Evolutionary conservation across 257 asterid species (phyloP).

Genomic region (Solanum dulcamara): DNA sequence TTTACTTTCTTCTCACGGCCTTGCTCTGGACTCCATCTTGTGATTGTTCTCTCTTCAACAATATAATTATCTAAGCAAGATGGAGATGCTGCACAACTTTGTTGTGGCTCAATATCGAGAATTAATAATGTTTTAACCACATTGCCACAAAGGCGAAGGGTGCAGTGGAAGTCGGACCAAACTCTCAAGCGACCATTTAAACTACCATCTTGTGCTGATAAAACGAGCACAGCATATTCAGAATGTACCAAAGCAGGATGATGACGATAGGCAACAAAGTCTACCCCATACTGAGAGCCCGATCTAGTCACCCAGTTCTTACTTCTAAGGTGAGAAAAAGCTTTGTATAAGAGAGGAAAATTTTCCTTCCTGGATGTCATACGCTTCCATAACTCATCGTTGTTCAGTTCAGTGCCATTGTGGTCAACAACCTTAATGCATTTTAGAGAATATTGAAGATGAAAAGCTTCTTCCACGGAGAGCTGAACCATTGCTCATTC

Average conservation of each 20-base stretch:
- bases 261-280: conserved; percentile 72
- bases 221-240: conserved; percentile 63
- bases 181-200: conserved; percentile 42
- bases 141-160: conserved; percentile 70
- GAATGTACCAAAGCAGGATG: conserved; percentile 83
- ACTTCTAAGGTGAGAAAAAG: conserved; percentile 57
- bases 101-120: conserved; percentile 23
- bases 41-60: conserved; percentile 51
- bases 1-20: conserved; percentile 25
- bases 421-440: conserved; percentile 45
- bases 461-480: conserved; percentile 59
- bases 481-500: conserved; percentile 61
- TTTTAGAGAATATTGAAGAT: conserved; percentile 33
- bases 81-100: background rate
- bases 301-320: conserved; percentile 71
- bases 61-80: conserved; percentile 22
- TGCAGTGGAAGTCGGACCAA: conserved; percentile 77
- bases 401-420: conserved; percentile 10
- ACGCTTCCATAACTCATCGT: conserved; percentile 42
- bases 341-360: conserved; percentile 34
- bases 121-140: conserved; percentile 69
- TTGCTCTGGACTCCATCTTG: conserved; percentile 62
- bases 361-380: conserved; percentile 22
- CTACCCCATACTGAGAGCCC: conserved; percentile 68
- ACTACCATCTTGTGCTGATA: conserved; percentile 11